phyloP scores from a whole-genome alignment of 371 early-diverging fungal species.

The Mucor sp. region DNA sequence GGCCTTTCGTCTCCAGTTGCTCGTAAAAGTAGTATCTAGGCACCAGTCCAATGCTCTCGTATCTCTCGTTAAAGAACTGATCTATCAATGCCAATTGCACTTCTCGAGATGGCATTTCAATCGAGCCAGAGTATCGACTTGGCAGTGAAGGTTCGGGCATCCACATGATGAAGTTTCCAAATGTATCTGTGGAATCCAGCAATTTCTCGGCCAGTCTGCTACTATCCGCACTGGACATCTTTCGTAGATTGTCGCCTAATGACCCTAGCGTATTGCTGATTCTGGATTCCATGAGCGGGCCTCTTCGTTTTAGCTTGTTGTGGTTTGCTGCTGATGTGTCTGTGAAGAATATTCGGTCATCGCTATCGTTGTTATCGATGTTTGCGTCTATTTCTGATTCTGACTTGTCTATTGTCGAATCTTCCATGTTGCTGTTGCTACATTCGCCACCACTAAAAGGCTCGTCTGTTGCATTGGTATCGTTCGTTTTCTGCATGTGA shows the following conservation, averaged over 20 bases:
- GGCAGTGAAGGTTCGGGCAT: conserved; percentile 33
- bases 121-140: conserved; percentile 27
- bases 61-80: conserved; percentile 26
- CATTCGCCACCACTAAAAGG: not conserved
- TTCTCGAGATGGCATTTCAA: conserved; percentile 39
- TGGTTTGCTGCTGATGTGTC: conserved; percentile 15
- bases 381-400: not conserved
- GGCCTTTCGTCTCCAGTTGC: conserved; percentile 20
- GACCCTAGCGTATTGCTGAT: conserved; percentile 15
- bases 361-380: not conserved
- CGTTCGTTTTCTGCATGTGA: not conserved
- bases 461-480: not conserved
- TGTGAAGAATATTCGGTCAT: conserved; percentile 18
- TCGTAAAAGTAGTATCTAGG: conserved; percentile 23
- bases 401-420: not conserved
- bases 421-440: not conserved
- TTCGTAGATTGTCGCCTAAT: conserved; percentile 18
- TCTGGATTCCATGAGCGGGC: conserved; percentile 24
- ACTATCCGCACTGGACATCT: conserved; percentile 1
- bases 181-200: conserved; percentile 14
- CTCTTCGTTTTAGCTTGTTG: conserved; percentile 22
- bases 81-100: conserved; percentile 36
- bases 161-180: conserved; percentile 24
- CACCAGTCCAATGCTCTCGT: conserved; percentile 14
- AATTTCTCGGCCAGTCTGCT: conserved; percentile 10